These are phyloP conservation scores for Agapanthus africanus DNA, from an alignment of 106 monocot genomes.

Conservation along the genomic window DNA sequence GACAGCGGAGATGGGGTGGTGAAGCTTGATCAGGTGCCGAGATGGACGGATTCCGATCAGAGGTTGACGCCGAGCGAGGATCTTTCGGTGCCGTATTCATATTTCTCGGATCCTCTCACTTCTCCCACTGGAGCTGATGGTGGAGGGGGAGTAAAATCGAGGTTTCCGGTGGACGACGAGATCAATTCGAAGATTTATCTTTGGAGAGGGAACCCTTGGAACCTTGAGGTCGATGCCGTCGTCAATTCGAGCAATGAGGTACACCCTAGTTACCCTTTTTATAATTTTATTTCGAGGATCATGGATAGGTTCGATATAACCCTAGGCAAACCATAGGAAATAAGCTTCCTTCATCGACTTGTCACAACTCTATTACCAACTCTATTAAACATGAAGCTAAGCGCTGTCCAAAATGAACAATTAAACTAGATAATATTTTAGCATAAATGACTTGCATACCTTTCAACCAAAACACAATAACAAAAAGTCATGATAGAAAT, in stretches of 20 bases:
- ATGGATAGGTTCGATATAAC: too few species aligned
- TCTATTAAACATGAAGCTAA: too few species aligned
- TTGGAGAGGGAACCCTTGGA: slow-evolving; percentile 98
- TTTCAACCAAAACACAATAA: too few species aligned
- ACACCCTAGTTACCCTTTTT: background rate
- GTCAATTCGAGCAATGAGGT: slow-evolving; percentile 99
- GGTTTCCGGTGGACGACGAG: slow-evolving; percentile 89
- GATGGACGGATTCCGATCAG: slow-evolving; percentile 92
- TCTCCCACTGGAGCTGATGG: slow-evolving; percentile 14
- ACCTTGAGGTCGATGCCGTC: slow-evolving; percentile 96
- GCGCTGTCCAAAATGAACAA: too few species aligned
- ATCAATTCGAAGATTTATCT: slow-evolving; percentile 86
- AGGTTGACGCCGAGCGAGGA: slow-evolving; percentile 23
- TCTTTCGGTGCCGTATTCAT: slow-evolving; percentile 35
- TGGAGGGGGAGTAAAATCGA: slow-evolving; percentile 37
- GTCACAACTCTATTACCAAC: too few species aligned
- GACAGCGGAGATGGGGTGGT: slow-evolving; percentile 51
- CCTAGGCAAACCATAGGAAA: too few species aligned
- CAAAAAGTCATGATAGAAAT: too few species aligned
- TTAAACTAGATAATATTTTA: too few species aligned
- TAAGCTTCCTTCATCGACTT: too few species aligned
- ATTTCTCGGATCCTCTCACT: slow-evolving; percentile 77
- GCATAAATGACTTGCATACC: too few species aligned
- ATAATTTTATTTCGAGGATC: too few species aligned
- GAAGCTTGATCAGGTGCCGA: slow-evolving; percentile 87